A percentile compares a stretch with the other conserved stretches of the same genome.
phyloP scores from a whole-genome alignment of 768 basidiomycete species.

The Rhodotorula sphaerocarpa region DNA sequence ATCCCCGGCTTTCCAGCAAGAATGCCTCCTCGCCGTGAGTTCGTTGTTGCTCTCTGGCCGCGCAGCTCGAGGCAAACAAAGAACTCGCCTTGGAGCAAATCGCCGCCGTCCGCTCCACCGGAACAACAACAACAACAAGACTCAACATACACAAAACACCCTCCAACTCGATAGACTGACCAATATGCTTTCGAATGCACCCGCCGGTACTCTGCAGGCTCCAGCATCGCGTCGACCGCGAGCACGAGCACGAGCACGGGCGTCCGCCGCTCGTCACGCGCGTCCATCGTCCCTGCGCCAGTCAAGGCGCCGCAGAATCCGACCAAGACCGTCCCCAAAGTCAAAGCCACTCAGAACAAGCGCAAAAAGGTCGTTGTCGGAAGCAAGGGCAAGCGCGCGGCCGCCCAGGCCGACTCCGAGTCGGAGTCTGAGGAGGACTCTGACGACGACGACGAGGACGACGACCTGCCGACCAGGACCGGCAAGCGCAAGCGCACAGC shows the following conservation, averaged over 20 bases:
- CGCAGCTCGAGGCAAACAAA: too few relatives aligned
- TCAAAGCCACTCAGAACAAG: neutral
- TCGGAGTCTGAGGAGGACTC: conserved; percentile 11
- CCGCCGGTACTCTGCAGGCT: too few relatives aligned
- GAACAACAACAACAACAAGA: too few relatives aligned
- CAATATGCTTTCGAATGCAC: too few relatives aligned
- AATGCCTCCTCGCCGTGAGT: conserved; percentile 26
- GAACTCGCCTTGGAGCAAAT: too few relatives aligned
- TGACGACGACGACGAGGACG: conserved; percentile 6
- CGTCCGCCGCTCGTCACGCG: conserved; percentile 25
- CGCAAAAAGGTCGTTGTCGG: too few relatives aligned
- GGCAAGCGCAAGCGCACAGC: conserved; percentile 25
- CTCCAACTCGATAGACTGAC: too few relatives aligned
- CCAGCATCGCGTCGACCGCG: conserved; percentile 5
- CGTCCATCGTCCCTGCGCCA: conserved; percentile 6
- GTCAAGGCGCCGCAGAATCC: neutral
- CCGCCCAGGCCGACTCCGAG: neutral
- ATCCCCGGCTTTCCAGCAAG: fast-evolving
- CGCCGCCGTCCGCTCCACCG: too few relatives aligned
- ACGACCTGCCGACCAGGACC: neutral
- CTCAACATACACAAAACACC: too few relatives aligned
- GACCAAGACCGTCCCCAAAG: neutral
- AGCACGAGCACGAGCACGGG: neutral
- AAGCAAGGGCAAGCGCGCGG: too few relatives aligned
- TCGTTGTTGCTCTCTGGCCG: too few relatives aligned